These are phyloP conservation scores for Bimuria novae-zelandiae DNA, from an alignment of 2,329 filamentous ascomycete species.

Conservation along the genomic window DNA sequence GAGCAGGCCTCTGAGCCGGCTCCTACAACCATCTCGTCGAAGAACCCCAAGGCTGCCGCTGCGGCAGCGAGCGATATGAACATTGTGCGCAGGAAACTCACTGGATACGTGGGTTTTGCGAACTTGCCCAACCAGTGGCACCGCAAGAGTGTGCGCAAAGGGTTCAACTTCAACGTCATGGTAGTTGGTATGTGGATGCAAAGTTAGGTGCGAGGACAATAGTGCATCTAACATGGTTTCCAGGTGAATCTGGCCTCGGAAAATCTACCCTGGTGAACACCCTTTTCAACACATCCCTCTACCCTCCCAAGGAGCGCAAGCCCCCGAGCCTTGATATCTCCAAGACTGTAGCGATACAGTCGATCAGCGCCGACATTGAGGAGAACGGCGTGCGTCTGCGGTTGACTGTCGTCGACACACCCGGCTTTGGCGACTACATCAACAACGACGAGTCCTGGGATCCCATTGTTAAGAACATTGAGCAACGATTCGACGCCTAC, in stretches of 20 bases:
- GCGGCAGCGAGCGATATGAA: conserved; percentile 67
- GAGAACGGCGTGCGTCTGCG: conserved; percentile 97
- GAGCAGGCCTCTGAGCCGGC: conserved; percentile 47
- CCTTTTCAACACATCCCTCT: conserved; percentile 98
- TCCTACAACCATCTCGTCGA: conserved; percentile 63
- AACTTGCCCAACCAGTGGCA: conserved; percentile 99
- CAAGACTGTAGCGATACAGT: conserved; percentile 68
- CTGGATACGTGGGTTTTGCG: conserved; percentile 97
- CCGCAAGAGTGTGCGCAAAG: conserved; percentile 99
- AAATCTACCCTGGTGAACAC: conserved; percentile 99
- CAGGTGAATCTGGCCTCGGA: conserved; percentile 97
- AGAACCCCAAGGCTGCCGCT: conserved; percentile 64
- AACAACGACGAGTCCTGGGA: conserved; percentile 99
- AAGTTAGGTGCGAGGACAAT: neutral
- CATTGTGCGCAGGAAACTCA: conserved; percentile 97
- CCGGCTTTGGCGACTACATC: conserved; percentile 98
- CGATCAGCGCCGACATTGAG: conserved; percentile 72
- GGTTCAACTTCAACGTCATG: conserved; percentile 99
- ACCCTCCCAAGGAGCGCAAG: conserved; percentile 98
- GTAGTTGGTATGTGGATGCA: conserved; percentile 81
- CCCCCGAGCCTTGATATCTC: conserved; percentile 96
- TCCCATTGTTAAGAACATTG: conserved; percentile 98
- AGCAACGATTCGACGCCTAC: conserved; percentile 98
- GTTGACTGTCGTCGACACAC: conserved; percentile 95
- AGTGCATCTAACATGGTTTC: conserved; percentile 19